Conservation (phyloP, 805 yeast genomes). For the Torulaspora quercuum region DNA sequence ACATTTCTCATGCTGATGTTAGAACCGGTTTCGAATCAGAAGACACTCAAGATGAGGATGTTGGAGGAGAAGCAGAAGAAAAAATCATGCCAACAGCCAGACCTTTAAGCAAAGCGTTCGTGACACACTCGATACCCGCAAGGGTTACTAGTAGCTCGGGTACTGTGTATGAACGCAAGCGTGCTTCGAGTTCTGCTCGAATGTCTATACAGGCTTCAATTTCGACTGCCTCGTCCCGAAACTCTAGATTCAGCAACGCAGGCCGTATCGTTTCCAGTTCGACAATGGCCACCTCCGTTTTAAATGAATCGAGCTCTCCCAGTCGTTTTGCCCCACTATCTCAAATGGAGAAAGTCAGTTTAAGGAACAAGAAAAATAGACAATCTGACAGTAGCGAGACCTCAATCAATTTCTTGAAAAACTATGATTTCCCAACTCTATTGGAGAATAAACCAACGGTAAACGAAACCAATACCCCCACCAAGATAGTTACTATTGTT, state of each 20-base stretch:
- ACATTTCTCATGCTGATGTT: constrained; percentile 41
- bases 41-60: constrained; percentile 6
- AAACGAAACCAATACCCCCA: constrained; percentile 2
- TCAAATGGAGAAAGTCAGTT: constrained; percentile 19
- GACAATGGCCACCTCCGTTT: constrained; percentile 31
- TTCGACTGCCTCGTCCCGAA: constrained; percentile 15
- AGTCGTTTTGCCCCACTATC: constrained; percentile 15
- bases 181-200: constrained; percentile 13
- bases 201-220: constrained; percentile 13
- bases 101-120: constrained; percentile 18
- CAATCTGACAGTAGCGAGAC: constrained; percentile 22
- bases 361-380: constrained; percentile 18
- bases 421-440: constrained; percentile 33
- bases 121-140: constrained; percentile 19
- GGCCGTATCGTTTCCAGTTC: constrained; percentile 31
- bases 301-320: constrained; percentile 16
- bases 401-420: constrained; percentile 29
- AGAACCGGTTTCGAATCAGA: constrained; percentile 18
- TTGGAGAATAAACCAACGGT: constrained; percentile 22
- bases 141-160: not conserved
- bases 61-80: not conserved
- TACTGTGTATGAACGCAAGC: constrained; percentile 6
- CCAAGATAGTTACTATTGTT: not conserved
- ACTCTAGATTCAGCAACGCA: constrained; percentile 14
- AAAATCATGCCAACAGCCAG: constrained; percentile 5